Evolutionary conservation across 2,329 filamentous ascomycete species (phyloP), one percentile per base, ranked within the genome.

Genomic region (Scopulariopsis brevicaulis): DNA sequence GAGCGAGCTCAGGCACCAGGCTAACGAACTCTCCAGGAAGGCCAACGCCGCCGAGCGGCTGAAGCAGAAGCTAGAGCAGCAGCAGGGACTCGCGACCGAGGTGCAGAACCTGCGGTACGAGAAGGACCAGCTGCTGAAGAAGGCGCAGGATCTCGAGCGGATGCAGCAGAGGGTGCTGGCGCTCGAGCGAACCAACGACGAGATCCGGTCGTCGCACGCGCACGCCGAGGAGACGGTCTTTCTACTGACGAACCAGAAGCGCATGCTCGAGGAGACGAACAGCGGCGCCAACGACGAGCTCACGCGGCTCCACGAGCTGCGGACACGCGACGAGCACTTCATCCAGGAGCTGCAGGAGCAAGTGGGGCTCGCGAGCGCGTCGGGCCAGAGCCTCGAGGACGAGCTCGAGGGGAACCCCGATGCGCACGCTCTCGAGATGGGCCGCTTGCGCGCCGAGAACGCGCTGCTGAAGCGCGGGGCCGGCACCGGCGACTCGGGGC

Each of bases 31-130:
- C 14, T 74, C 77, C 56, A 83, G 82, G 66, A 84, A 83, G 63
- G 82, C 83, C 60, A 86, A 86, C 62, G 82, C 77, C 58, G 80
- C 80, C 8, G 83, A 85, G 58, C 75, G 83, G 59, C 81, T 82
- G 65, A 80, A 82, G 67, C 80, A 83, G 66, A 85, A 86, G 68
- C 74, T 86, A 64, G 74, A 75, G 15, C 71, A 75, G 63, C 76
- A 80, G 64, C 79, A 79, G 59, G 71, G 76, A 20, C 70, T 83
- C 37, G 79, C 81, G 60, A 77, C 74, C 58, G 81, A 85, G 62
- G 76, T 83, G 54, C 73, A 78, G 56, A 74, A 77, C 37, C 71
- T 85, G 7, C 75, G 79, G 59, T 79, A 78, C 59, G 79, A 82
- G 63, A 75, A 79, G 60, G 76, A 78, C 37, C 76, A 81, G 61